Evolutionary conservation across 176 grass and related monocot species (phyloP).

Genomic region (Aegilops speltoides): DNA sequence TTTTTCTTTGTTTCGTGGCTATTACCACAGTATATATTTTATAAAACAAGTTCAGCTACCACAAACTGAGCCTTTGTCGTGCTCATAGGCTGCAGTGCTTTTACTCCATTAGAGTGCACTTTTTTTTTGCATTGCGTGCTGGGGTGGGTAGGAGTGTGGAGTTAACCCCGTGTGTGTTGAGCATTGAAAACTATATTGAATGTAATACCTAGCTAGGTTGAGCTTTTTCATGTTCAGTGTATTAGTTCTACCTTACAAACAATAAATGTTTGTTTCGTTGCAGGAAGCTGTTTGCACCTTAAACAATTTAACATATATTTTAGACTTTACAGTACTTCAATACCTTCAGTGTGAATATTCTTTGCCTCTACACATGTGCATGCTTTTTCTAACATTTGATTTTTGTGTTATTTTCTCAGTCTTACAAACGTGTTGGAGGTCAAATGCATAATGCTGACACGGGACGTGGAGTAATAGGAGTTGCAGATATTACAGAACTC

Average conservation of each 20-base stretch:
- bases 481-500: slow-evolving; percentile 71
- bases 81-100: background rate
- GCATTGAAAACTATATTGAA: background rate
- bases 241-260: background rate
- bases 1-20: background rate
- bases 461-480: slow-evolving; percentile 74
- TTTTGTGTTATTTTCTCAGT: slow-evolving; percentile 48
- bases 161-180: slow-evolving; percentile 28
- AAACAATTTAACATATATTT: slow-evolving; percentile 6
- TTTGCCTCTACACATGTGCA: slow-evolving; percentile 25
- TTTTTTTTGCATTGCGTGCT: background rate
- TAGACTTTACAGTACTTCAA: background rate
- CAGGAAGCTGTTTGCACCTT: background rate
- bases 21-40: background rate
- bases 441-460: slow-evolving; percentile 65
- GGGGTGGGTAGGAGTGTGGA: background rate
- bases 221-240: slow-evolving; percentile 10
- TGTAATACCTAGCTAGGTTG: slow-evolving; percentile 1
- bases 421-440: slow-evolving; percentile 83
- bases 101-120: background rate
- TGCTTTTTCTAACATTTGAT: background rate
- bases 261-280: slow-evolving; percentile 7
- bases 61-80: background rate
- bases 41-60: background rate
- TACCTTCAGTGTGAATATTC: slow-evolving; percentile 1